Evolutionary conservation across 108 stramenopile species (phyloP), one percentile per base, ranked within the genome.

Genomic region (Pseudonitzschia multiseries): DNA sequence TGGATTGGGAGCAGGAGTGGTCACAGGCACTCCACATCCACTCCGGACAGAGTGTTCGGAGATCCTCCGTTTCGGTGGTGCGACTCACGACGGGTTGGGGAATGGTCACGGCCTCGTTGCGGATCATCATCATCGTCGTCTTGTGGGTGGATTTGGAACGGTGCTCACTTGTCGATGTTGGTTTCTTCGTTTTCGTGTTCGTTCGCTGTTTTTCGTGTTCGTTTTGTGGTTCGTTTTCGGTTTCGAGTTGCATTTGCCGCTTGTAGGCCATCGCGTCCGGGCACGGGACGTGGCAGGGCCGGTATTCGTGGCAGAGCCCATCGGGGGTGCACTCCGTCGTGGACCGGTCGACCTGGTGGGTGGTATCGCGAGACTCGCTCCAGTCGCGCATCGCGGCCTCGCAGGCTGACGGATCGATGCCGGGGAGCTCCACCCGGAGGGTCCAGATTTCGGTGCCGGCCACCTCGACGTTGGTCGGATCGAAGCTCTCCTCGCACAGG

Each of bases 21-120:
- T 91, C 87, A 68, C 92, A 93, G 12, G 83, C 88, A 71, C 85
- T 84, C 92, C 92, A 93, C 26, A 70, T 57, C 43, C 46, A 41
- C 17, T 54, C 78, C 41, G 40, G 32, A 69, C 48, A 68, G 22
- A 57, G 59, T 42, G 28, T 8, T 9, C 33, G 0, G 33, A 65
- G 0, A 8, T 29, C 41, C 36, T 36, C 36, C 6, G 36, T 6
- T 2, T 2, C 2, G 22, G 22, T 26, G 9, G 54, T 56, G 3
- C 54, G 54, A 26, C 24, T 56, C 10, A 56, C 54, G 54, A 56
- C 21, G 26, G 54, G 24, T 24, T 56, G 54, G 42, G 50, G 60
- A 50, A 42, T 75, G 21, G 65, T 76, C 22, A 63, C 66, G 44
- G 72, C 22, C 59, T 44, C 44, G 66, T 65, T 50, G 32, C 43